These are phyloP conservation scores for Colletotrichum sp. DNA, from an alignment of 2,329 filamentous ascomycete species.

Conservation along the genomic window DNA sequence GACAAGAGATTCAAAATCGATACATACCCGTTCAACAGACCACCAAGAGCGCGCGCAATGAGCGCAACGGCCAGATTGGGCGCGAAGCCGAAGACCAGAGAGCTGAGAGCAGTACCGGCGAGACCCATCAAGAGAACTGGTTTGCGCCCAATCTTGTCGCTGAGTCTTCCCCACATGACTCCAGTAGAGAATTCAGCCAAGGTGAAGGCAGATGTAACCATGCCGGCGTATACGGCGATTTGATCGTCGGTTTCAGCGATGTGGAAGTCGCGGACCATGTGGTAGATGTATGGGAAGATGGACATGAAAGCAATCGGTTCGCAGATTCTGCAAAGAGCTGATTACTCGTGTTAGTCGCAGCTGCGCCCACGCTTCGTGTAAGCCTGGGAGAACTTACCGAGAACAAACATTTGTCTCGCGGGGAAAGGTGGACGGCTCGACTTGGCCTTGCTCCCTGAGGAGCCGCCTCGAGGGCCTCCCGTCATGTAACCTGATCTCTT, in stretches of 20 bases:
- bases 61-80: slow-evolving; percentile 82
- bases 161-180: slow-evolving; percentile 90
- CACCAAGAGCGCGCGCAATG: slow-evolving; percentile 86
- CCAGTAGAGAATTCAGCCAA: slow-evolving; percentile 94
- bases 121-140: slow-evolving; percentile 91
- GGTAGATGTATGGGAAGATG: slow-evolving; percentile 98
- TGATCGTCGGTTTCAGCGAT: slow-evolving; percentile 79
- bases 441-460: slow-evolving; percentile 2
- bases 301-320: slow-evolving; percentile 99
- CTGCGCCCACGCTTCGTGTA: neutral
- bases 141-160: slow-evolving; percentile 90
- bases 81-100: slow-evolving; percentile 90
- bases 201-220: slow-evolving; percentile 96
- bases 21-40: slow-evolving; percentile 86
- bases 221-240: slow-evolving; percentile 91
- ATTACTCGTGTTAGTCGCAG: neutral
- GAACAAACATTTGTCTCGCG: slow-evolving; percentile 54
- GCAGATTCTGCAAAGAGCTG: slow-evolving; percentile 92
- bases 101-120: slow-evolving; percentile 88
- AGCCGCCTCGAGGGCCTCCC: slow-evolving; percentile 5
- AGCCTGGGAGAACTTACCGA: slow-evolving; percentile 39
- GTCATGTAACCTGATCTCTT: slow-evolving; percentile 22
- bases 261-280: slow-evolving; percentile 93
- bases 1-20: neutral
- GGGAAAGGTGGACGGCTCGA: slow-evolving; percentile 36